Evolutionary conservation across 768 basidiomycete species (phyloP), one percentile per base, ranked within the genome.

Genomic region (Nevesoporus exiguus): DNA sequence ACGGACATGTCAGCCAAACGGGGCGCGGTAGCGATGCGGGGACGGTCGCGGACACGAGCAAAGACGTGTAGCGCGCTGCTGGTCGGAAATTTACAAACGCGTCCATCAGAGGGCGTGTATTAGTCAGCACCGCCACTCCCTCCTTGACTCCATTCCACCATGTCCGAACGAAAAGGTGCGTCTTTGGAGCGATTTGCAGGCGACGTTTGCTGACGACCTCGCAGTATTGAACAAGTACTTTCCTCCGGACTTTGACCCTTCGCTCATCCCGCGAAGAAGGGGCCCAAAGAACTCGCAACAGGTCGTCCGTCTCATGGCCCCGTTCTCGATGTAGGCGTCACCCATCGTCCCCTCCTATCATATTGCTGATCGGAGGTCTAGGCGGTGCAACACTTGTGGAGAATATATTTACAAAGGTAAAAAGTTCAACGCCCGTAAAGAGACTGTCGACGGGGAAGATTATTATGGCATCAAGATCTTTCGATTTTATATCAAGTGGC

Each of bases 351-450:
- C 2, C 25, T 24, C 11, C 17, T 25, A 55, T 37, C 59, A 41
- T 29, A 11, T 37, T 2, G 45, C 57, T 67, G 9, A 67, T 52
- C 11, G 3, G n/a, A 31, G 29, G 29, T 44, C 7, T 42, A 92
- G 90, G 90, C 85, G 91, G 62, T 90, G 88, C 65, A 95, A 93
- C 63, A 92, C 92, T 3, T 99, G 97, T 64, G 97, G 95, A 45
- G 97, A 99, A 74, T 99, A 98, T 65, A 90, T 99, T 51, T 96
- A 98, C 74, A 98, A 99, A 71, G 97, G 97, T 44, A 99, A 99
- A 78, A 99, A 99, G 73, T 99, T 99, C 77, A 98, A 99, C 63
- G 97, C 97, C 6, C 81, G 96, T 46, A 98, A 99, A 69, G 97
- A 99, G 76, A 98, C 96, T 0, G 97, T 97, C 9, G 88, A 93